These are phyloP conservation scores for Tricholoma furcatifolium DNA, from an alignment of 768 basidiomycete species.

Conservation along the genomic window DNA sequence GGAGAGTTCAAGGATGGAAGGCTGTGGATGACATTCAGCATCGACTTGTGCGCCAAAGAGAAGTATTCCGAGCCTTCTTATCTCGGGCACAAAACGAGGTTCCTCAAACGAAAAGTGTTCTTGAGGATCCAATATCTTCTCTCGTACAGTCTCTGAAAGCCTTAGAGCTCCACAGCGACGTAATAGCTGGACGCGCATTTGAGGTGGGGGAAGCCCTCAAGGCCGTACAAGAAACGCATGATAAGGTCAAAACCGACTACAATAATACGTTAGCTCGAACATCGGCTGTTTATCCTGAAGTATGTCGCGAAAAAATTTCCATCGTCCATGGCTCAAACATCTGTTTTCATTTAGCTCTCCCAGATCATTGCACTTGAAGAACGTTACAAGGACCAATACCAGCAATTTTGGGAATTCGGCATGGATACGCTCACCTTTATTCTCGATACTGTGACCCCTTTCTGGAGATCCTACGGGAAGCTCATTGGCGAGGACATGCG, in stretches of 20 bases:
- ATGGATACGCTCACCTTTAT: slow-evolving; percentile 76
- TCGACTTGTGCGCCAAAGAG: slow-evolving; percentile 61
- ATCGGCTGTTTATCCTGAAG: slow-evolving; percentile 79
- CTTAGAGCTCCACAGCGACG: slow-evolving; percentile 46
- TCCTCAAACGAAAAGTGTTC: slow-evolving; percentile 35
- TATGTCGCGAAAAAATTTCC: slow-evolving; percentile 25
- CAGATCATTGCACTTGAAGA: slow-evolving; percentile 71
- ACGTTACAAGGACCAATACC: slow-evolving; percentile 77
- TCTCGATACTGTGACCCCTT: slow-evolving; percentile 73
- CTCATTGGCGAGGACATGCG: slow-evolving; percentile 78
- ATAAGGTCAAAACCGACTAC: slow-evolving; percentile 59
- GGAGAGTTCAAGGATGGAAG: slow-evolving; percentile 60
- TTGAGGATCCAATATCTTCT: slow-evolving; percentile 53
- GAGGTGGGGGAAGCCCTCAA: slow-evolving; percentile 48
- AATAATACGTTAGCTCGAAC: slow-evolving; percentile 64
- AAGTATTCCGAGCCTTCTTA: slow-evolving; percentile 50
- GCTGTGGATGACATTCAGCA: slow-evolving; percentile 76
- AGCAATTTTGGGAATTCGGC: slow-evolving; percentile 79
- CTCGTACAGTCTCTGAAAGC: slow-evolving; percentile 48
- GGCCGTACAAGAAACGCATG: slow-evolving; percentile 55
- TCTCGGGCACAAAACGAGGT: slow-evolving; percentile 20
- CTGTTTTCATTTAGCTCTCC: slow-evolving; percentile 49
- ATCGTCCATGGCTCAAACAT: neutral
- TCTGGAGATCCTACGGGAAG: slow-evolving; percentile 82
- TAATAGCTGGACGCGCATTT: slow-evolving; percentile 44